These are phyloP conservation scores for Epichloe hybrida DNA, from an alignment of 2,329 filamentous ascomycete genomes.

Conservation along the genomic window DNA sequence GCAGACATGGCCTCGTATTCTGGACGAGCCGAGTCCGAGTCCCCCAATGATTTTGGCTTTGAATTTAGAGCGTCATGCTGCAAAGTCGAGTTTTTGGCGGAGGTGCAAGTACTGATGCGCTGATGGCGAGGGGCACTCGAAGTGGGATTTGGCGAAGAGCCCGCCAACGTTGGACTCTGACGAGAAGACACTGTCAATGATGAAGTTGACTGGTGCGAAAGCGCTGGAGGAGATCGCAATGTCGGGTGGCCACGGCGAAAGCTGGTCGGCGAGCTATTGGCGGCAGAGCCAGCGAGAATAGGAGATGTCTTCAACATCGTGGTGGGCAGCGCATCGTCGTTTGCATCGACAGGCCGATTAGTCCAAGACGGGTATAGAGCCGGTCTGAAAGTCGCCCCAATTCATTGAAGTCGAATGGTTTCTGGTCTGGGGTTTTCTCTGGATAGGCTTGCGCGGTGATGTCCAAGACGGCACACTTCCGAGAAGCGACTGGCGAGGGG, in stretches of 20 bases:
- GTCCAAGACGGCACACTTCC: not conserved
- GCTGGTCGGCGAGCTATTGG: constrained; percentile 38
- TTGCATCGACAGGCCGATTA: not conserved
- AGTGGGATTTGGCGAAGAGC: constrained; percentile 5
- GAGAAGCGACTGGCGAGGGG: not conserved
- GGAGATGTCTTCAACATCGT: constrained; percentile 49
- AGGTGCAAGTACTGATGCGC: constrained; percentile 6
- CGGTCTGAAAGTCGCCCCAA: not conserved
- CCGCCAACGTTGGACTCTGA: constrained; percentile 8
- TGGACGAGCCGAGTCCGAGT: not conserved
- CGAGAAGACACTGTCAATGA: constrained; percentile 1
- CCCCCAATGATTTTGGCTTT: not conserved
- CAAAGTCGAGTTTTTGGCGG: not conserved
- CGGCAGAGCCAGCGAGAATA: constrained; percentile 30
- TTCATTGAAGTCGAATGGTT: constrained; percentile 1
- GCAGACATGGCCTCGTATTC: not conserved
- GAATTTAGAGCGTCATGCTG: not conserved
- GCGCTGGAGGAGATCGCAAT: constrained; percentile 12
- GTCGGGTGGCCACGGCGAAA: constrained; percentile 22
- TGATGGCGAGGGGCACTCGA: constrained; percentile 12
- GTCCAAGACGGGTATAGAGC: not conserved
- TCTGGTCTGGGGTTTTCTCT: not conserved
- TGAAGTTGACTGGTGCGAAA: constrained; percentile 14
- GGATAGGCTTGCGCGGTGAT: not conserved
- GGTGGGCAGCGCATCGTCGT: constrained; percentile 35